Conservation (phyloP, 164 flowering plant species). For the Pachysandra terminalis region DNA sequence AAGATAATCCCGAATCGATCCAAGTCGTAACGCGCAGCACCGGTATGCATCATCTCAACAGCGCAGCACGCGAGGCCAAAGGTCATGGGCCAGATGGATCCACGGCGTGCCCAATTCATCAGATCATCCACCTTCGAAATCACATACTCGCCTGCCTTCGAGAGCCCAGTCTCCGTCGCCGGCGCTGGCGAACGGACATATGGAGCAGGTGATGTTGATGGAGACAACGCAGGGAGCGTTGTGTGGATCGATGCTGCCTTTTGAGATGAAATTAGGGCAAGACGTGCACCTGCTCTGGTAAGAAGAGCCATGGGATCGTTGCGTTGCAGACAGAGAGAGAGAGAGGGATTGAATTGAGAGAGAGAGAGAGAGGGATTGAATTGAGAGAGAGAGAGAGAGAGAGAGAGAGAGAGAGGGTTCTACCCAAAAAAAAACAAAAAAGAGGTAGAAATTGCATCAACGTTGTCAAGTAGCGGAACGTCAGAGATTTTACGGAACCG, state of each 20-base stretch:
- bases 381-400: too few relatives aligned
- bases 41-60: slow-evolving; percentile 99
- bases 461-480: too few relatives aligned
- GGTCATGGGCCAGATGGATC: slow-evolving; percentile 99
- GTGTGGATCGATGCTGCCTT: slow-evolving; percentile 44
- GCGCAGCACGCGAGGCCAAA: slow-evolving; percentile 99
- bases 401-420: too few relatives aligned
- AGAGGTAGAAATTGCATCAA: too few relatives aligned
- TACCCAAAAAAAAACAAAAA: too few relatives aligned
- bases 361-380: too few relatives aligned
- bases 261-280: slow-evolving; percentile 37
- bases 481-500: too few relatives aligned
- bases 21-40: slow-evolving; percentile 94
- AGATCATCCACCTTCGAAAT: slow-evolving; percentile 96
- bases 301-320: slow-evolving; percentile 39
- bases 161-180: slow-evolving; percentile 45
- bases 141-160: slow-evolving; percentile 91
- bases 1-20: slow-evolving; percentile 95
- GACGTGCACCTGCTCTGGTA: slow-evolving; percentile 32
- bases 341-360: too few relatives aligned
- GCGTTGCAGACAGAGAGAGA: not conserved
- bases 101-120: slow-evolving; percentile 91
- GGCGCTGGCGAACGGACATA: slow-evolving; percentile 54
- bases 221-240: slow-evolving; percentile 30
- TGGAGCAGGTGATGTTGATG: slow-evolving; percentile 40